phyloP scores from a whole-genome alignment of 352 stramenopile species.

The Globisporangium acanthophoron region DNA sequence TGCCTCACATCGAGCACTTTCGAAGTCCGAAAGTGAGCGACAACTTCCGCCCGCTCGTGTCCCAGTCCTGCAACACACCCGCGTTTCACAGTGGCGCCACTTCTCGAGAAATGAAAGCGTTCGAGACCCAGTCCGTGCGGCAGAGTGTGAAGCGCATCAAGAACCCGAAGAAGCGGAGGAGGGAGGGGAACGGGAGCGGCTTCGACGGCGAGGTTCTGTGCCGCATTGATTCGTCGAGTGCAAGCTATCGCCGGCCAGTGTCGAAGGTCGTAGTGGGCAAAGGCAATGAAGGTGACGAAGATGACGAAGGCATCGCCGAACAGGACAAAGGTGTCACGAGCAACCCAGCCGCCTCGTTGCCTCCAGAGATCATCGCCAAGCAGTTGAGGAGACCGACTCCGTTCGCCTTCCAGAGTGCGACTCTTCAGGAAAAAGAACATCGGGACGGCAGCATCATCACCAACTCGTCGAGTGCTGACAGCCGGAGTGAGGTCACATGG shows the following conservation, averaged over 20 bases:
- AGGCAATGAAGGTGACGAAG: background rate
- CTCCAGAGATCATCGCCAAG: background rate
- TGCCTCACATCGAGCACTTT: slow-evolving; percentile 73
- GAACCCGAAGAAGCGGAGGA: slow-evolving; percentile 43
- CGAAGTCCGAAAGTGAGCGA: slow-evolving; percentile 77
- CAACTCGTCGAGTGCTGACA: slow-evolving; percentile 4
- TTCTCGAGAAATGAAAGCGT: slow-evolving; percentile 32
- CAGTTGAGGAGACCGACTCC: slow-evolving; percentile 9
- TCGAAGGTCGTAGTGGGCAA: background rate
- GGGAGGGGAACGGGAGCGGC: slow-evolving; percentile 50
- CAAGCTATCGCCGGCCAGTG: slow-evolving; percentile 1
- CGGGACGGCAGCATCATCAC: background rate
- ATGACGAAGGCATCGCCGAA: background rate
- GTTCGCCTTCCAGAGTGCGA: slow-evolving; percentile 4
- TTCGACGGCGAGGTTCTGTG: slow-evolving; percentile 69
- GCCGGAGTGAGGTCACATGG: slow-evolving; percentile 12
- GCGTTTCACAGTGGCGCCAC: slow-evolving; percentile 4
- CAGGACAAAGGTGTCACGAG: background rate
- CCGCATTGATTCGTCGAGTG: slow-evolving; percentile 29
- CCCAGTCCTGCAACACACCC: slow-evolving; percentile 6
- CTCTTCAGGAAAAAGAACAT: background rate
- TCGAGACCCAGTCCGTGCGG: slow-evolving; percentile 36
- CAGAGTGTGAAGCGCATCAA: slow-evolving; percentile 40
- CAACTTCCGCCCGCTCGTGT: slow-evolving; percentile 55
- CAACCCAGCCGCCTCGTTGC: background rate